Percentiles rank a stretch among this genome's conserved stretches.
phyloP scores from a whole-genome alignment of 75 land plant genomes.

The Picea glauca region DNA sequence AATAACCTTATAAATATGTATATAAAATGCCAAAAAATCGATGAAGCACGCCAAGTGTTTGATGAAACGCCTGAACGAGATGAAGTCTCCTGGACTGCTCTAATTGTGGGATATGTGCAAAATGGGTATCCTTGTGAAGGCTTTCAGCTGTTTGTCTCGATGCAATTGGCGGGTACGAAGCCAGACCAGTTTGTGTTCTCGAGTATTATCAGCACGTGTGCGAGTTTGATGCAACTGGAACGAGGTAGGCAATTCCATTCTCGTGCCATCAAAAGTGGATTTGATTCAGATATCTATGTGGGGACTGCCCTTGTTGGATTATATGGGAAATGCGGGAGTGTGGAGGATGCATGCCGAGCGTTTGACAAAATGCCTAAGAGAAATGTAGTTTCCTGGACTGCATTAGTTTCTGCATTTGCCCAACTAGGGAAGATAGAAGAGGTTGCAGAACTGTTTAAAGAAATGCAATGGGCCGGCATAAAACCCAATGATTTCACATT shows the following conservation, averaged over 20 bases:
- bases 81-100: constrained; percentile 54
- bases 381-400: constrained; percentile 39
- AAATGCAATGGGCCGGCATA: constrained; percentile 22
- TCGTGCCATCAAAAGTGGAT: constrained; percentile 24
- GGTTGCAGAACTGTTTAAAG: constrained; percentile 12
- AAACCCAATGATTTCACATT: constrained; percentile 22
- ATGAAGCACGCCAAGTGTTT: constrained; percentile 40
- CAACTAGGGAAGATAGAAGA: constrained; percentile 22
- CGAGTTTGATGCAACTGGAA: constrained; percentile 12
- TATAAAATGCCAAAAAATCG: constrained; percentile 5
- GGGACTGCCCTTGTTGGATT: constrained; percentile 38
- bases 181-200: constrained; percentile 50
- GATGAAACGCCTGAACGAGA: constrained; percentile 36
- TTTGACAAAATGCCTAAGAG: constrained; percentile 24
- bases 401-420: constrained; percentile 27
- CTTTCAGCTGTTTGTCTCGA: constrained; percentile 31
- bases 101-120: constrained; percentile 49
- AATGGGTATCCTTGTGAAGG: constrained; percentile 30
- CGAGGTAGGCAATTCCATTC: constrained; percentile 41
- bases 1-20: constrained; percentile 17
- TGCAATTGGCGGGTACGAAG: constrained; percentile 25
- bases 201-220: constrained; percentile 34
- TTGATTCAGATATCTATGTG: constrained; percentile 25
- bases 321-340: constrained; percentile 25
- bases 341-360: constrained; percentile 17